Conservation (phyloP, 2,329 filamentous ascomycete species). For the Fusarium abutilonis region DNA sequence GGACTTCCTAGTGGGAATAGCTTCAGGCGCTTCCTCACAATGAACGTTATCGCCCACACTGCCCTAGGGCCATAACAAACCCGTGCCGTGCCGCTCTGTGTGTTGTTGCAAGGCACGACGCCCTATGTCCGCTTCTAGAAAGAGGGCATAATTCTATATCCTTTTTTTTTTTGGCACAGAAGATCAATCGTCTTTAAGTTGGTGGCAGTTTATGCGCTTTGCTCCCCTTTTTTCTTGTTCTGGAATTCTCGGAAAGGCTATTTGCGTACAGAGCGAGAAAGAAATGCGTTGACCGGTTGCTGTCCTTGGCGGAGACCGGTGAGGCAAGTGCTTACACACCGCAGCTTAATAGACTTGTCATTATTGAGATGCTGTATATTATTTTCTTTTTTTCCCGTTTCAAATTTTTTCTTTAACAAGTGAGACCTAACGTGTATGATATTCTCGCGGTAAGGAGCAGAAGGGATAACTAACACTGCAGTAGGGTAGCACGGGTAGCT, state of each 20-base stretch:
- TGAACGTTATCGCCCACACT: conserved; percentile 4
- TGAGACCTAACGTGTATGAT: conserved; percentile 7
- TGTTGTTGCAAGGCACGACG: neutral
- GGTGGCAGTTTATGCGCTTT: conserved; percentile 8
- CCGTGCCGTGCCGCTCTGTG: conserved; percentile 11
- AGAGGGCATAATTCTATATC: conserved; percentile 19
- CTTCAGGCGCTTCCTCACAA: conserved; percentile 3
- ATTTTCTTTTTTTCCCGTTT: conserved; percentile 12
- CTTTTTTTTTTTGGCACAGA: neutral
- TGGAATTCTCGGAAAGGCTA: conserved; percentile 11
- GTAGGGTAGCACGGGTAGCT: neutral
- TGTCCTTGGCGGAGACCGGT: conserved; percentile 16
- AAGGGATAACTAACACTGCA: neutral
- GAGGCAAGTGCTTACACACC: conserved; percentile 2
- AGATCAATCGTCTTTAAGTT: conserved; percentile 22
- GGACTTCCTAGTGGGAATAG: neutral
- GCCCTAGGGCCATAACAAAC: conserved; percentile 19
- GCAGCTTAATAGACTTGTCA: conserved; percentile 16
- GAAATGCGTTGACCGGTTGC: conserved; percentile 7
- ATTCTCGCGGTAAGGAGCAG: neutral
- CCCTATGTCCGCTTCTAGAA: conserved; percentile 9
- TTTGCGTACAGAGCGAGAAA: neutral
- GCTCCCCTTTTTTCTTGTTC: neutral
- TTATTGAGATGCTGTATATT: conserved; percentile 4
- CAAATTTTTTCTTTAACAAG: neutral